Evolutionary conservation across 2,329 filamentous ascomycete species (phyloP), one percentile per base, ranked within the genome.

Genomic region (Nemania sp.): DNA sequence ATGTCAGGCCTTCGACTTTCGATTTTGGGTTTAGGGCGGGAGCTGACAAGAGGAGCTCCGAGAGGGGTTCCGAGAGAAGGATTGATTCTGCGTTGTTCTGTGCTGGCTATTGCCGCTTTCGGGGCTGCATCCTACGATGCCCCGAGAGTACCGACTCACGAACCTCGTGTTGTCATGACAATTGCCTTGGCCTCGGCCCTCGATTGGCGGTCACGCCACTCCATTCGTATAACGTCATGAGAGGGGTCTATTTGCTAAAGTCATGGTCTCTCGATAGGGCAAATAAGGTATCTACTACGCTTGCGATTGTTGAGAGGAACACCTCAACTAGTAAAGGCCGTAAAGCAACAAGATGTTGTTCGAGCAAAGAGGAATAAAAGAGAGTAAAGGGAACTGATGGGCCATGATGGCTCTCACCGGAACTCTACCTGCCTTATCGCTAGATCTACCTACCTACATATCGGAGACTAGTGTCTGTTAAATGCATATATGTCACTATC

Each of bases 131-230:
- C 52, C 54, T 45, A 61, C 58, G 34, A 53, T 54, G 51, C 47
- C 61, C 56, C 53, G n/a, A 63, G 59, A 58, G 50, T 61, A 44
- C 61, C 59, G 63, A 63, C 59, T 51, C 36, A 33, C 54, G 59
- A 61, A 62, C 52, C 61, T 66, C 64, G 64, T 66, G 61, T 66
- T 65, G 62, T 73, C 74, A 44, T 69, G 55, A 42, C 61, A 54
- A 55, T n/a, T 60, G 57, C 52, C 56, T 59, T 56, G 39, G 52
- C 42, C 28, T 26, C 19, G 45, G 23, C 30, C 17, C 17, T 22
- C 26, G 19, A 49, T 57, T 54, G 54, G 54, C 26, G 24, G 31
- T 30, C 41, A 36, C 22, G 30, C 23, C 24, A 28, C 19, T 28
- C 23, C 12, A 30, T 22, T 47, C 47, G 24, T 15, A 34, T 31